A percentile compares a stretch with the other conserved stretches of the same genome.
Conservation (phyloP, 306 rosid species). For the Casuarina glauca region DNA sequence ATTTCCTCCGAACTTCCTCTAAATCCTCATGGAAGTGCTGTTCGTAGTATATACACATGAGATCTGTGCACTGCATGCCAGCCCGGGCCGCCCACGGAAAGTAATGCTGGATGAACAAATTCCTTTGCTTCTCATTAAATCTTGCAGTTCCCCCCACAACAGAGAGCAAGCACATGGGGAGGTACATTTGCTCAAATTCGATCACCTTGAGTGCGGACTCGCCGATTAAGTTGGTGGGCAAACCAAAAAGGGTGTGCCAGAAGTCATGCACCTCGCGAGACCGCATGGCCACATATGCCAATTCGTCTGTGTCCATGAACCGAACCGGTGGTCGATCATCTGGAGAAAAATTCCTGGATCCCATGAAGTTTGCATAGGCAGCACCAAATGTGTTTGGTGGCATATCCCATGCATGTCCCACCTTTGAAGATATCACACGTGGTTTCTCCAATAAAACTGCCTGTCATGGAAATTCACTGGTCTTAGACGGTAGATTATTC, state of each 20-base stretch:
- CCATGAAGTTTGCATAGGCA: conserved; percentile 94
- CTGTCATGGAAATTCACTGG: conserved; percentile 34
- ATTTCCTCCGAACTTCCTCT: conserved; percentile 69
- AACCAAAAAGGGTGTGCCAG: conserved; percentile 88
- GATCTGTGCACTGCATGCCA: conserved; percentile 77
- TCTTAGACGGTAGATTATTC: not conserved
- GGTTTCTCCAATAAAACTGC: conserved; percentile 70
- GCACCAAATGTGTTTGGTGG: conserved; percentile 83
- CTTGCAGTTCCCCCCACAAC: conserved; percentile 74
- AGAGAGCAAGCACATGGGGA: conserved; percentile 77
- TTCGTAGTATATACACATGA: conserved; percentile 85
- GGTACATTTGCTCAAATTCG: conserved; percentile 86
- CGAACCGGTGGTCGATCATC: conserved; percentile 93
- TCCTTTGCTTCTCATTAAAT: conserved; percentile 77
- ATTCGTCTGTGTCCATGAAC: conserved; percentile 84
- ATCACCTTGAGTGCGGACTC: conserved; percentile 87
- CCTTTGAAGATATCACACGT: conserved; percentile 65
- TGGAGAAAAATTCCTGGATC: conserved; percentile 90
- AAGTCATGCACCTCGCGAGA: conserved; percentile 96
- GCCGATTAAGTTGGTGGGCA: conserved; percentile 89
- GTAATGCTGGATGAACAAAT: conserved; percentile 75
- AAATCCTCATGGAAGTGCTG: conserved; percentile 78
- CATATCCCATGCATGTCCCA: conserved; percentile 86
- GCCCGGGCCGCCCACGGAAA: conserved; percentile 88
- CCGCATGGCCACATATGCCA: conserved; percentile 80